Evolutionary conservation across 768 basidiomycete genomes (phyloP).

Genomic region (Pulveroboletus ravenelii): DNA sequence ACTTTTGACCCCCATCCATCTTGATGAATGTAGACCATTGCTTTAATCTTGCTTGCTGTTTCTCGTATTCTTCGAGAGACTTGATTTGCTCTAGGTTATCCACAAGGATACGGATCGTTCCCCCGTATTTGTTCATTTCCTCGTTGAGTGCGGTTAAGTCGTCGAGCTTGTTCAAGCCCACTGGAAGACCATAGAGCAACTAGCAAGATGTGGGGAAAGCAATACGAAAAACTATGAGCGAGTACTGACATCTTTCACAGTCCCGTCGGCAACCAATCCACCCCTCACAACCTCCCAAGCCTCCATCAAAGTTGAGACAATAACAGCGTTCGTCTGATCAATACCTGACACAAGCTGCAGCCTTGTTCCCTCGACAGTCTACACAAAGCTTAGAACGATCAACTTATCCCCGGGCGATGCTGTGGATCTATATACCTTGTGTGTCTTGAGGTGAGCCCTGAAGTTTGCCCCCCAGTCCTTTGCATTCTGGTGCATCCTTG

Average conservation of each 20-base stretch:
- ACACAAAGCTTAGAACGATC: constrained; percentile 7
- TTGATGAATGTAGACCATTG: constrained; percentile 80
- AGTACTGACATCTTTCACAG: constrained; percentile 68
- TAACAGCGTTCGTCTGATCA: constrained; percentile 54
- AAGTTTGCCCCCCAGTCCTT: constrained; percentile 65
- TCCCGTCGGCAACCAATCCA: constrained; percentile 66
- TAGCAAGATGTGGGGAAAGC: constrained; percentile 28
- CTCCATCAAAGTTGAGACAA: constrained; percentile 82
- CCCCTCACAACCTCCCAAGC: constrained; percentile 67
- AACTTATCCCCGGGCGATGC: neutral
- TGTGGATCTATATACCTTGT: constrained; percentile 48
- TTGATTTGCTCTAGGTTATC: constrained; percentile 73
- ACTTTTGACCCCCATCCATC: constrained; percentile 75
- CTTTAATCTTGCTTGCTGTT: constrained; percentile 32
- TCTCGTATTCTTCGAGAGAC: constrained; percentile 59
- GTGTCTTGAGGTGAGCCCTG: constrained; percentile 81
- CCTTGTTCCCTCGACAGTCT: constrained; percentile 73
- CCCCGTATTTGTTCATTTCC: constrained; percentile 51
- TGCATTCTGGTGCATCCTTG: constrained; percentile 63
- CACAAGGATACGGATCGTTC: constrained; percentile 60
- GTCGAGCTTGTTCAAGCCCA: constrained; percentile 63
- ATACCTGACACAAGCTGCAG: constrained; percentile 59
- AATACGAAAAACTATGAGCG: neutral
- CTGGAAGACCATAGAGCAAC: constrained; percentile 80
- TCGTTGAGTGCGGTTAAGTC: constrained; percentile 62